These are phyloP conservation scores for Camelina neglecta DNA, from an alignment of 345 rosid genomes.

Conservation along the genomic window DNA sequence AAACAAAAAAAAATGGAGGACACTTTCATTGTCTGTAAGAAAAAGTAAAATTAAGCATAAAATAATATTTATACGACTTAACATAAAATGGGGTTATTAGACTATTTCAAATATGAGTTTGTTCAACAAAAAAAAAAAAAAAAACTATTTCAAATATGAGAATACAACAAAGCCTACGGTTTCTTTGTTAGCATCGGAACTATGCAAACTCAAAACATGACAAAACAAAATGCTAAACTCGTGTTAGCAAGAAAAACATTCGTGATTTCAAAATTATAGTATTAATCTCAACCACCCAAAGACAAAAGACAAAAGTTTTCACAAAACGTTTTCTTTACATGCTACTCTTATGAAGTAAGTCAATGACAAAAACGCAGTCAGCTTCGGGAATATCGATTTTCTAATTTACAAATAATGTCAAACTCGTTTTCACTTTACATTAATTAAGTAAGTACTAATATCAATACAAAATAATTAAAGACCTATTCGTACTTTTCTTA, in stretches of 20 bases:
- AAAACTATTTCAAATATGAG: neutral
- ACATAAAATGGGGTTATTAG: no score
- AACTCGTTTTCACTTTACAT: constrained; percentile 27
- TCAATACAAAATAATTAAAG: constrained; percentile 10
- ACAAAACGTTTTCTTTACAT: constrained; percentile 2
- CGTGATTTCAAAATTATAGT: neutral
- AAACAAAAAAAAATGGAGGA: no score
- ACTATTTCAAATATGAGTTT: no score
- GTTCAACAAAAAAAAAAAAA: no score
- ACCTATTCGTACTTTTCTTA: constrained; percentile 26
- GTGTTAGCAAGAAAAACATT: no score
- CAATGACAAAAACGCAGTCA: constrained; percentile 44
- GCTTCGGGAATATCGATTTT: constrained; percentile 25
- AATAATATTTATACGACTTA: no score
- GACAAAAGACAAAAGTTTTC: neutral
- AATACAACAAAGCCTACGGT: neutral
- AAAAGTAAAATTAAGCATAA: no score
- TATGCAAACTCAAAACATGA: neutral
- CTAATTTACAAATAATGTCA: constrained; percentile 2
- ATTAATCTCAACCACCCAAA: neutral
- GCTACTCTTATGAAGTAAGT: constrained; percentile 20
- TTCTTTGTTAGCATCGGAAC: neutral
- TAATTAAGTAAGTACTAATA: neutral
- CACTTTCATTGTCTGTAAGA: no score
- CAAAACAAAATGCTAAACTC: neutral